Evolutionary conservation across 2,329 filamentous ascomycete genomes (phyloP).

Genomic region (Aspergillus sojae): DNA sequence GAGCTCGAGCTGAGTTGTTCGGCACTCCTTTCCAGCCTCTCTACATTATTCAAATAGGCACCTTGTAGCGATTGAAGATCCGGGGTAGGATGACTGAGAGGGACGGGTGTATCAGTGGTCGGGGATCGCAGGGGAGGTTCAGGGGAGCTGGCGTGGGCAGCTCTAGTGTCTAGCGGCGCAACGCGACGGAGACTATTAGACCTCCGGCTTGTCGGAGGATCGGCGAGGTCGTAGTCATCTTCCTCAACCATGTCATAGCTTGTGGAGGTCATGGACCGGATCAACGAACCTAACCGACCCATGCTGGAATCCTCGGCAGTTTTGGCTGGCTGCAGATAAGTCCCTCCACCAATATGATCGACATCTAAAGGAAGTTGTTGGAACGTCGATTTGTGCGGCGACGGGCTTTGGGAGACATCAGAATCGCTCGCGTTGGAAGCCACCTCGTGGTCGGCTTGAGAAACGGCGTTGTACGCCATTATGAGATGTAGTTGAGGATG

Average conservation of each 20-base stretch:
- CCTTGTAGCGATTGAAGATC: constrained; percentile 55
- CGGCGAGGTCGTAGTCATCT: constrained; percentile 47
- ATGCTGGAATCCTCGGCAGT: constrained; percentile 28
- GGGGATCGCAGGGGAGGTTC: constrained; percentile 42
- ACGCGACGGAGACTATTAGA: constrained; percentile 28
- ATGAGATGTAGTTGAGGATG: constrained; percentile 14
- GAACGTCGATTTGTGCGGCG: constrained; percentile 30
- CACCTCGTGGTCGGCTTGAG: constrained; percentile 44
- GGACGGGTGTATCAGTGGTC: constrained; percentile 44
- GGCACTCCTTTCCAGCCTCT: constrained; percentile 51
- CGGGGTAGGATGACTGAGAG: constrained; percentile 52
- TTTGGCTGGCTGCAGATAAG: constrained; percentile 32
- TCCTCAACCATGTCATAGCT: constrained; percentile 52
- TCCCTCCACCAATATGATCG: constrained; percentile 34
- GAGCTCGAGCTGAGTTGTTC: constrained; percentile 52
- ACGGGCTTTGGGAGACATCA: constrained; percentile 36
- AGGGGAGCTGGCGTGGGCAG: constrained; percentile 22
- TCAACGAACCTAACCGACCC: constrained; percentile 34
- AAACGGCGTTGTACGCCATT: constrained; percentile 49
- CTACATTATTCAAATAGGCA: constrained; percentile 53
- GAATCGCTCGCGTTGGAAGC: constrained; percentile 40
- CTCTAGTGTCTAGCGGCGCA: constrained; percentile 32
- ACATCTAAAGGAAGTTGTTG: constrained; percentile 33
- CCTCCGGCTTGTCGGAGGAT: constrained; percentile 27
- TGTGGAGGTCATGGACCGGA: constrained; percentile 40